A percentile compares a stretch with the other conserved stretches of the same genome.
Evolutionary conservation across 495 filamentous ascomycete species (phyloP).

Genomic region (Jackrogersella multiformis): DNA sequence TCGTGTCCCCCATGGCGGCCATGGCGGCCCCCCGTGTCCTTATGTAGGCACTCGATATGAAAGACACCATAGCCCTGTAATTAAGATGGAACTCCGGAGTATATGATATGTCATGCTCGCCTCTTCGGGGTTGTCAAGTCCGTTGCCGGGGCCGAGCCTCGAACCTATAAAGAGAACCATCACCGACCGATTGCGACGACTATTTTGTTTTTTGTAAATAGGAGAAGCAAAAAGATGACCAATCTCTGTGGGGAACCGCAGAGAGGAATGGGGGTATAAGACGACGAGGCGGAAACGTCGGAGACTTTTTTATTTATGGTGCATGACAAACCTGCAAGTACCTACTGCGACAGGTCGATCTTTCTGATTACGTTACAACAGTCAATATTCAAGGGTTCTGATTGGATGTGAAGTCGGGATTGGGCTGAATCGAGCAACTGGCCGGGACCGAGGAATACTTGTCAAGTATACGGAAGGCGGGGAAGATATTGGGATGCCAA

Average conservation of each 20-base stretch:
- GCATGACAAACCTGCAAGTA: neutral
- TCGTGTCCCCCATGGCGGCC: neutral
- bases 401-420: conserved; percentile 12
- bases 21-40: neutral
- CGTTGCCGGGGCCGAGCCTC: neutral
- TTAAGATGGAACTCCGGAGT: neutral
- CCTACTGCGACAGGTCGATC: neutral
- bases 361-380: neutral
- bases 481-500: neutral
- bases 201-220: neutral
- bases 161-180: neutral
- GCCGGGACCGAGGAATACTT: conserved; percentile 17
- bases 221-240: neutral
- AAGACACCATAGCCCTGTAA: neutral
- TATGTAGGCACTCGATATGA: neutral
- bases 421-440: conserved; percentile 35
- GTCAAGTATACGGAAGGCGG: conserved; percentile 1
- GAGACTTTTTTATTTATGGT: conserved; percentile 5
- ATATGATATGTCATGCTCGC: neutral
- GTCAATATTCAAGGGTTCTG: neutral
- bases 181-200: neutral
- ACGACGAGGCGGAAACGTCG: conserved; percentile 11
- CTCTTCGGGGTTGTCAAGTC: neutral
- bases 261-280: too few species aligned
- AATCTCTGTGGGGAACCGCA: neutral